Conservation (phyloP, 1,284 basidiomycete genomes). For the Microbotryomycetes sp. region DNA sequence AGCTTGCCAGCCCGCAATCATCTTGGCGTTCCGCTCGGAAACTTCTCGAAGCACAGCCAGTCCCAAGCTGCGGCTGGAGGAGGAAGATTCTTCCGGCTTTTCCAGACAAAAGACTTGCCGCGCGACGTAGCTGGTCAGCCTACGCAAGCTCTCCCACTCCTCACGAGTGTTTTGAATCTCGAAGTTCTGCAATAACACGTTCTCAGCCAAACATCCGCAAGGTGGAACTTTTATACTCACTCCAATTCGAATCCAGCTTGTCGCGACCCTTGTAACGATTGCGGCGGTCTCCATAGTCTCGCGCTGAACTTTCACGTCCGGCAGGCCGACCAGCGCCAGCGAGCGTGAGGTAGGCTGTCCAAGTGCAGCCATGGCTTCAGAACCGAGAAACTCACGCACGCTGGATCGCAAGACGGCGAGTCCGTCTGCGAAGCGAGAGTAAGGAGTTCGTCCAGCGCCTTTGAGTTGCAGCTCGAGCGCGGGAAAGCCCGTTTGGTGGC, state of each 20-base stretch:
- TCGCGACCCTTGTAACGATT: constrained; percentile 73
- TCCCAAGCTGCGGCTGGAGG: constrained; percentile 31
- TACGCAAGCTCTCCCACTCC: constrained; percentile 64
- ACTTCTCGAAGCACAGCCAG: constrained; percentile 64
- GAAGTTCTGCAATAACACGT: constrained; percentile 19
- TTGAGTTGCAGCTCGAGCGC: constrained; percentile 74
- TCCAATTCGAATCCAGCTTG: constrained; percentile 87
- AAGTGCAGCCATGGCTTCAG: constrained; percentile 74
- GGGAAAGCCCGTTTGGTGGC: constrained; percentile 46
- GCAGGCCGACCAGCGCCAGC: constrained; percentile 69
- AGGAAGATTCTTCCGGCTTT: constrained; percentile 1
- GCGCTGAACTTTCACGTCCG: constrained; percentile 64
- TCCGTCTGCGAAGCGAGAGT: constrained; percentile 83
- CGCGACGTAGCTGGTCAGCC: constrained; percentile 48
- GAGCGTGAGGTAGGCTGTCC: constrained; percentile 83
- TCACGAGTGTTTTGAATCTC: constrained; percentile 48
- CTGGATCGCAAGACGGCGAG: constrained; percentile 86
- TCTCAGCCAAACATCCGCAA: background rate
- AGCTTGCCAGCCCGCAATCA: constrained; percentile 85
- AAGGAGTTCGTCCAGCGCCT: constrained; percentile 87
- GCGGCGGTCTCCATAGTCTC: constrained; percentile 74
- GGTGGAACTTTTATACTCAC: constrained; percentile 52
- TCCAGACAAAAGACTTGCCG: constrained; percentile 55
- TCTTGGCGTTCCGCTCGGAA: constrained; percentile 72
- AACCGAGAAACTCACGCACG: constrained; percentile 65